phyloP scores from a whole-genome alignment of 1,139 yeast species.

The Nadsonia commutata region DNA sequence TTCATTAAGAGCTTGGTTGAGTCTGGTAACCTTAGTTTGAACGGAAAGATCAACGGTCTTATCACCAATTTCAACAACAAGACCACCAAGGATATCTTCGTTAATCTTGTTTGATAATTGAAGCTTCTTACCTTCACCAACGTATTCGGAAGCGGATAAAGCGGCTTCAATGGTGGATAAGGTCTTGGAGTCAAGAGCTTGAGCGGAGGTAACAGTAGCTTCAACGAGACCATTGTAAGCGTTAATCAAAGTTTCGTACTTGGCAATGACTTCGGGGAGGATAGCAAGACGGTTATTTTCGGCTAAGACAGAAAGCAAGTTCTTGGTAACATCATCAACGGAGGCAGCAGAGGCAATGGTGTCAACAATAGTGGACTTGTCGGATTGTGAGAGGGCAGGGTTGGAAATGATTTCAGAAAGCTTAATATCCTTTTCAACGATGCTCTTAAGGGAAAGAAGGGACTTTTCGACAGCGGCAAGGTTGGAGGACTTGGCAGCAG shows the following conservation, averaged over 20 bases:
- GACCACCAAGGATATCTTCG: conserved; percentile 91
- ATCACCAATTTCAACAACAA: conserved; percentile 92
- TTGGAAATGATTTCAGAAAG: conserved; percentile 49
- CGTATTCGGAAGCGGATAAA: conserved; percentile 62
- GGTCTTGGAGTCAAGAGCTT: conserved; percentile 67
- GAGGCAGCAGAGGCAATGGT: conserved; percentile 38
- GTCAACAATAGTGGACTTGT: conserved; percentile 58
- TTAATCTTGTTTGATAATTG: conserved; percentile 69
- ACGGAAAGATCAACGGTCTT: conserved; percentile 90
- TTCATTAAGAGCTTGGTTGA: conserved; percentile 80
- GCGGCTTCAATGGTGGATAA: conserved; percentile 70
- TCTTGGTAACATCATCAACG: conserved; percentile 61
- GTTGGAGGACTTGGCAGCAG: conserved; percentile 73
- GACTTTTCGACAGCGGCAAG: conserved; percentile 60
- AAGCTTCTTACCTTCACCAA: conserved; percentile 64
- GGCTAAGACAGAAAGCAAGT: conserved; percentile 73
- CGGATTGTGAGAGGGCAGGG: conserved; percentile 71
- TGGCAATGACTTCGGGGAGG: conserved; percentile 48
- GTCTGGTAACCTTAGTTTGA: conserved; percentile 68
- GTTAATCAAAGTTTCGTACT: conserved; percentile 67
- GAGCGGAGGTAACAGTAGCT: conserved; percentile 84
- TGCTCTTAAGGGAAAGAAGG: conserved; percentile 40
- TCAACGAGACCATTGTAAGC: conserved; percentile 88
- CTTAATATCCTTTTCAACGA: conserved; percentile 50
- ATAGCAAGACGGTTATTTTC: conserved; percentile 87